phyloP scores from a whole-genome alignment of 73 alveolate species.

The Paramecium pentaurelia region DNA sequence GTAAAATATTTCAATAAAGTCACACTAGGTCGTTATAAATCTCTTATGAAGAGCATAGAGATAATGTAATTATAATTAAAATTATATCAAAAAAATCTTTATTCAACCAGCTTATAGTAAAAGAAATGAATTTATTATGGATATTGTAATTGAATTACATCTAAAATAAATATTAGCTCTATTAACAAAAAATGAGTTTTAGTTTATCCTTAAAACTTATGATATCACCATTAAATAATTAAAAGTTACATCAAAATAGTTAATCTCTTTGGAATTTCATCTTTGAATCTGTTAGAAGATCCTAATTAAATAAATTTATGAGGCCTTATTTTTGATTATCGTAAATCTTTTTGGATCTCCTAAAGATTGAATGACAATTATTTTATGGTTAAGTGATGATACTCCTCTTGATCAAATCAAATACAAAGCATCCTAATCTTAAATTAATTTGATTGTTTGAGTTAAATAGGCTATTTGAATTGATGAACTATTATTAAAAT shows the following conservation, averaged over 20 bases:
- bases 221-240: background rate
- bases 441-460: background rate
- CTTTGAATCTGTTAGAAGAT: background rate
- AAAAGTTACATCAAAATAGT: slow-evolving; percentile 48
- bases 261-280: slow-evolving; percentile 7
- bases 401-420: slow-evolving; percentile 40
- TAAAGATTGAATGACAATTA: background rate
- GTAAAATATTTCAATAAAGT: background rate
- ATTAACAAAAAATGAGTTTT: background rate
- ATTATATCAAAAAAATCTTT: too few species aligned
- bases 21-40: background rate
- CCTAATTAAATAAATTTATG: background rate
- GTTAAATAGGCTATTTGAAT: background rate
- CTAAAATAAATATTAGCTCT: slow-evolving; percentile 14
- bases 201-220: slow-evolving; percentile 1
- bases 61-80: background rate
- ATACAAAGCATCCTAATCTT: background rate
- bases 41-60: slow-evolving; percentile 43
- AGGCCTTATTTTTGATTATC: background rate
- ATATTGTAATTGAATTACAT: background rate
- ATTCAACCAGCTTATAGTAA: background rate
- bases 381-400: background rate
- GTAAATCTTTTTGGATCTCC: slow-evolving; percentile 26
- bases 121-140: background rate
- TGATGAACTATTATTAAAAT: background rate